Percentiles rank a stretch among this genome's conserved stretches.
These are phyloP conservation scores for Arabis alpina DNA, from an alignment of 345 rosid genomes.

Conservation along the genomic window DNA sequence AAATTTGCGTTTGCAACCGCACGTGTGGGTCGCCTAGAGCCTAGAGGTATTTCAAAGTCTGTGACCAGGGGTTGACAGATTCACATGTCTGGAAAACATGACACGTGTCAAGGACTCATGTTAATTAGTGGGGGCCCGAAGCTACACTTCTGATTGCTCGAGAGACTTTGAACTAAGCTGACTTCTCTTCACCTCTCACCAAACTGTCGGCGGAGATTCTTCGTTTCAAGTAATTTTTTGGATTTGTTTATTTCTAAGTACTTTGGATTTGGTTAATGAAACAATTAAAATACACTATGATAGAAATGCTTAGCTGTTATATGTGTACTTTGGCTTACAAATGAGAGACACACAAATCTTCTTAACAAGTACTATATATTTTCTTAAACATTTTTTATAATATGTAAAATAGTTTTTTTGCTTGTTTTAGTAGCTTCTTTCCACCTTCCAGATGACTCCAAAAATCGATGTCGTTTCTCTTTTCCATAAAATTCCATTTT, in stretches of 20 bases:
- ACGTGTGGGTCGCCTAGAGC: slow-evolving; percentile 24
- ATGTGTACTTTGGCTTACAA: slow-evolving; percentile 49
- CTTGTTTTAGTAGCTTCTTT: slow-evolving; percentile 49
- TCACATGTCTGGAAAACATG: slow-evolving; percentile 17
- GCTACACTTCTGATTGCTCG: neutral
- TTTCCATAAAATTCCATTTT: slow-evolving; percentile 32
- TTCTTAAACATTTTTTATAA: neutral
- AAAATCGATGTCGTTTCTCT: slow-evolving; percentile 46
- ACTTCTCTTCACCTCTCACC: slow-evolving; percentile 25
- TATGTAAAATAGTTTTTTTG: neutral
- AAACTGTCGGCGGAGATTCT: slow-evolving; percentile 44
- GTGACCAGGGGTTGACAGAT: slow-evolving; percentile 1
- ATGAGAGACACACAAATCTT: slow-evolving; percentile 54
- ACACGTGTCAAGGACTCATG: slow-evolving; percentile 14
- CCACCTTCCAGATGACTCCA: slow-evolving; percentile 61
- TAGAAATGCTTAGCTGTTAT: slow-evolving; percentile 58
- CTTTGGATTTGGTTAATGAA: slow-evolving; percentile 28
- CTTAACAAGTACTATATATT: slow-evolving; percentile 20
- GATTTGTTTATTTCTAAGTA: slow-evolving; percentile 22
- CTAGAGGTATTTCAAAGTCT: neutral
- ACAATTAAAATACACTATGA: neutral
- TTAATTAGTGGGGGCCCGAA: slow-evolving; percentile 11
- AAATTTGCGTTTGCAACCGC: slow-evolving; percentile 20
- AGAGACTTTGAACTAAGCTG: slow-evolving; percentile 29
- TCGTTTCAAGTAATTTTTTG: neutral